These are phyloP conservation scores for Populus ilicifolia DNA, from an alignment of 345 rosid genomes.

Conservation along the genomic window DNA sequence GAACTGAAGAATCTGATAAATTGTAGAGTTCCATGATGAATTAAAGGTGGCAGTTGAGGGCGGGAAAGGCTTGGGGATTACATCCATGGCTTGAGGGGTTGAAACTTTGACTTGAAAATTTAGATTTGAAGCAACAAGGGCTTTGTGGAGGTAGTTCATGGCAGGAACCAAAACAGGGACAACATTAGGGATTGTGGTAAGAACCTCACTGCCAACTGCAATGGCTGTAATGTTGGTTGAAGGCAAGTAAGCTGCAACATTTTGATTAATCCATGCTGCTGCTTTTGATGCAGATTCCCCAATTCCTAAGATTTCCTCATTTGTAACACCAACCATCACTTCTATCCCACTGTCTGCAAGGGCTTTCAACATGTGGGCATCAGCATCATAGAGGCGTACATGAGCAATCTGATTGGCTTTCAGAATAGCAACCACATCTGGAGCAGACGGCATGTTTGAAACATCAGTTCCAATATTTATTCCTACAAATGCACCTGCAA, in stretches of 20 bases:
- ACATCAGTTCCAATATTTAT: conserved; percentile 84
- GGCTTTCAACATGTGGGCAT: conserved; percentile 81
- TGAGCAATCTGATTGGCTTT: conserved; percentile 67
- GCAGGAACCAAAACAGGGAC: conserved; percentile 72
- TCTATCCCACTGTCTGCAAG: conserved; percentile 72
- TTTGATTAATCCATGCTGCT: conserved; percentile 81
- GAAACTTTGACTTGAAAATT: conserved; percentile 78
- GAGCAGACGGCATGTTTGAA: conserved; percentile 67
- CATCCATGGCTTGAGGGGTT: conserved; percentile 73
- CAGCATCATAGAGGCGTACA: conserved; percentile 81
- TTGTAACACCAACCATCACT: conserved; percentile 77
- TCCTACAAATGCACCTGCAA: conserved; percentile 73
- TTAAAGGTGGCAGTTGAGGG: conserved; percentile 84
- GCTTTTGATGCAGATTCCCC: conserved; percentile 78
- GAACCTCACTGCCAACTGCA: conserved; percentile 95
- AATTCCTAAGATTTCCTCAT: conserved; percentile 71
- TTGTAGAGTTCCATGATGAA: conserved; percentile 68
- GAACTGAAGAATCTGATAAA: conserved; percentile 86
- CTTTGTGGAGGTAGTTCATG: conserved; percentile 79
- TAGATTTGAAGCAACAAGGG: conserved; percentile 80
- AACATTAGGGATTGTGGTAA: conserved; percentile 65
- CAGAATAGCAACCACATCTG: conserved; percentile 54
- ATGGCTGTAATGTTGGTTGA: conserved; percentile 86
- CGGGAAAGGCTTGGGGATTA: conserved; percentile 85
- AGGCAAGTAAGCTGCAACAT: conserved; percentile 77